Evolutionary conservation across 805 yeast genomes (phyloP).

Genomic region (Kuraishia capsulata): DNA sequence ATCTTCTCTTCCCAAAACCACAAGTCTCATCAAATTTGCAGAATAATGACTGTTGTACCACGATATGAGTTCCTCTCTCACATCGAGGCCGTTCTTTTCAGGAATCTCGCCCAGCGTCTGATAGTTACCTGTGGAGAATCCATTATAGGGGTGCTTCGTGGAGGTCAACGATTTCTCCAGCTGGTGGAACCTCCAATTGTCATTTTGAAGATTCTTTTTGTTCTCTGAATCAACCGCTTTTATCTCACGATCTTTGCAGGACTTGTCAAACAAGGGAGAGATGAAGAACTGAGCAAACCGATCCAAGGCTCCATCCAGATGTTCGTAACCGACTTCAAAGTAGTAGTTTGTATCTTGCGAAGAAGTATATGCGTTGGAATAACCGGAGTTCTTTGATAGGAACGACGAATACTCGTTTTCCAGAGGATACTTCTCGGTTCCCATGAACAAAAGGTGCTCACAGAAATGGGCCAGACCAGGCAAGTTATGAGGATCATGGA

Average conservation of each 20-base stretch:
- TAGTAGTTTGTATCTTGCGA: conserved; percentile 83
- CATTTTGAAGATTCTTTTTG: conserved; percentile 87
- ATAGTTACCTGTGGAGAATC: conserved; percentile 85
- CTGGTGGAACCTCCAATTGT: conserved; percentile 82
- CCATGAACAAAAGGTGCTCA: conserved; percentile 70
- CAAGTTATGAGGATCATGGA: conserved; percentile 52
- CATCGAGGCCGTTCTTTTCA: conserved; percentile 48
- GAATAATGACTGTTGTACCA: conserved; percentile 71
- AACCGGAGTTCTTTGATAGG: conserved; percentile 78
- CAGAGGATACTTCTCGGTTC: conserved; percentile 64
- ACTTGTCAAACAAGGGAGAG: conserved; percentile 60
- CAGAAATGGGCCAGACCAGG: conserved; percentile 79
- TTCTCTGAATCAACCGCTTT: conserved; percentile 94
- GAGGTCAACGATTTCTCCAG: conserved; percentile 69
- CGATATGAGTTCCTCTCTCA: conserved; percentile 70
- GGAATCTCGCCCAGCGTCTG: conserved; percentile 69
- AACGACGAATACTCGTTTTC: conserved; percentile 70
- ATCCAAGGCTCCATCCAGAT: conserved; percentile 81
- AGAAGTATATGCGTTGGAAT: conserved; percentile 88
- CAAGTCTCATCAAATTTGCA: conserved; percentile 82
- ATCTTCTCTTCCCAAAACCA: conserved; percentile 73
- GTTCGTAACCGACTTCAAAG: conserved; percentile 72
- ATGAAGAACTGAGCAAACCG: conserved; percentile 91
- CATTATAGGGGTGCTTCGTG: conserved; percentile 71
- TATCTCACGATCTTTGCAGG: conserved; percentile 86